Conservation (phyloP, 2,329 filamentous ascomycete genomes). For the Acephala macrosclerotiorum region DNA sequence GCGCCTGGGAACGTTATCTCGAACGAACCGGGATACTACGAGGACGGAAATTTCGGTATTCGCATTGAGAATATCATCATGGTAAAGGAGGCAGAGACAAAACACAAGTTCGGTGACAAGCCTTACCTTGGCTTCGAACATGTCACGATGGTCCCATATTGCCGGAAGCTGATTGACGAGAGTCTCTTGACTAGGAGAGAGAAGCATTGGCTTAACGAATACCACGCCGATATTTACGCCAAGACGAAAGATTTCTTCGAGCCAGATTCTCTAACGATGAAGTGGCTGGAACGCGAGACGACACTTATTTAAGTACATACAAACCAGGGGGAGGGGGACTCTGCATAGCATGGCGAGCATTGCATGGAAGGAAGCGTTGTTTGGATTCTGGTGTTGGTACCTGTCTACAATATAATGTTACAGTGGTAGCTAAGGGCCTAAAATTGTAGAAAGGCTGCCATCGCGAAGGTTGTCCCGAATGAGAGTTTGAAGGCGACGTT, state of each 20-base stretch:
- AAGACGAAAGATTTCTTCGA: constrained; percentile 84
- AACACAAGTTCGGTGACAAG: constrained; percentile 90
- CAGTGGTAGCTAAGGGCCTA: constrained; percentile 40
- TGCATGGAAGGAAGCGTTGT: constrained; percentile 11
- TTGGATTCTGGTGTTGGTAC: constrained; percentile 13
- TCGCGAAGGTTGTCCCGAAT: constrained; percentile 75
- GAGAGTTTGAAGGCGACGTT: constrained; percentile 54
- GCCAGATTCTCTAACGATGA: constrained; percentile 72
- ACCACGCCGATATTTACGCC: constrained; percentile 80
- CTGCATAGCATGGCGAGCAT: constrained; percentile 16
- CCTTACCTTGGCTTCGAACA: constrained; percentile 95
- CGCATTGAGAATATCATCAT: constrained; percentile 96
- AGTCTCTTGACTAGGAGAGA: constrained; percentile 75
- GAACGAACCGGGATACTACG: constrained; percentile 96
- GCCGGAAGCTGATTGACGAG: constrained; percentile 83
- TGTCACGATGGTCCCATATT: constrained; percentile 96
- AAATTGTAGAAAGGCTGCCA: constrained; percentile 70
- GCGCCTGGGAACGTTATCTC: constrained; percentile 94
- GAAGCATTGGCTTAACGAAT: constrained; percentile 86
- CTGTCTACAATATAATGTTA: constrained; percentile 3
- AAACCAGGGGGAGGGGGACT: constrained; percentile 1
- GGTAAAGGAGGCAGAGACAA: constrained; percentile 86
- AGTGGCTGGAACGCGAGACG: constrained; percentile 91
- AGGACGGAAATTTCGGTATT: constrained; percentile 93
- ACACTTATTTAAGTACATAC: constrained; percentile 51